A percentile compares a stretch with the other conserved stretches of the same genome.
phyloP scores from a whole-genome alignment of 2,329 filamentous ascomycete genomes.

The Fusarium concolor region DNA sequence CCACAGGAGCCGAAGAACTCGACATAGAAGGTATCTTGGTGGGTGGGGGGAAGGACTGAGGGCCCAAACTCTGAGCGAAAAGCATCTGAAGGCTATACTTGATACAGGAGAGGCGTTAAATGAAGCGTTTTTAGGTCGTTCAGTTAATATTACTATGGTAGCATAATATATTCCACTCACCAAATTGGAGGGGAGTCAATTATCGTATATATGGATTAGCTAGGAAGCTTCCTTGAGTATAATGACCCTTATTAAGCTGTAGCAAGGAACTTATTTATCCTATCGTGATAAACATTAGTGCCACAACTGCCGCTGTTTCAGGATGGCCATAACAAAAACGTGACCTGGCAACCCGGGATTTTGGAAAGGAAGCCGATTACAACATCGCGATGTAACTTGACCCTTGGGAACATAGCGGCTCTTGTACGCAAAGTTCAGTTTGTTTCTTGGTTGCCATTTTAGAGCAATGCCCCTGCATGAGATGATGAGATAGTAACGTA shows the following conservation, averaged over 20 bases:
- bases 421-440: neutral
- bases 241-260: neutral
- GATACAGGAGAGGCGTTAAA: constrained; percentile 7
- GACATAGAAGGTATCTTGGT: neutral
- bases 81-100: neutral
- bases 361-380: constrained; percentile 15
- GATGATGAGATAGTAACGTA: constrained; percentile 25
- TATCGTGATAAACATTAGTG: neutral
- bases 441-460: constrained; percentile 23
- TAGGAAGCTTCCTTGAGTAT: neutral
- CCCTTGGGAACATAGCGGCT: neutral
- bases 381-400: constrained; percentile 27
- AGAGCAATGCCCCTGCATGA: constrained; percentile 39
- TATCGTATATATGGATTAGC: neutral
- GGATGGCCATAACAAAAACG: constrained; percentile 5
- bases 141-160: neutral
- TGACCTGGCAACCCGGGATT: constrained; percentile 8
- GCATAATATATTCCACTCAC: neutral
- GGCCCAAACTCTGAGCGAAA: constrained; percentile 7
- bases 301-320: constrained; percentile 13
- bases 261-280: neutral
- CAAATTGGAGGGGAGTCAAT: neutral
- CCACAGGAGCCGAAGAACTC: constrained; percentile 20
- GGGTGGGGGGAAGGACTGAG: neutral
- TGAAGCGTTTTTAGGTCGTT: neutral